A percentile compares a stretch with the other conserved stretches of the same genome.
Conservation (phyloP, 345 rosid genomes). For the Eucalyptus albens region DNA sequence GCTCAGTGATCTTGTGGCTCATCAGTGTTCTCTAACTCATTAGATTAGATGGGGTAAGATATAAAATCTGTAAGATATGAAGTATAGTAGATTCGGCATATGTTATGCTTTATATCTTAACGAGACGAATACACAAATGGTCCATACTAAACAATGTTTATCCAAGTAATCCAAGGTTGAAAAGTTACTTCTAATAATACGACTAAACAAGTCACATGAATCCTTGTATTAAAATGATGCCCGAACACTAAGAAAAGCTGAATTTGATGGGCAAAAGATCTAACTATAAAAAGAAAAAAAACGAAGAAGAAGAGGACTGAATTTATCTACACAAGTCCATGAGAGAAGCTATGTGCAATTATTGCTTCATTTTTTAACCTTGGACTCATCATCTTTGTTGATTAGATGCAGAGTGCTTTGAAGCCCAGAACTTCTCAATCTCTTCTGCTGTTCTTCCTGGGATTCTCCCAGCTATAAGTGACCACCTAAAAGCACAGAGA, state of each 20-base stretch:
- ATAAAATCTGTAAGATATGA: background rate
- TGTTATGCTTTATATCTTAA: background rate
- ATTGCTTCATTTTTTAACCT: background rate
- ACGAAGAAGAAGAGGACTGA: background rate
- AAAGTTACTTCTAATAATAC: background rate
- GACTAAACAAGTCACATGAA: background rate
- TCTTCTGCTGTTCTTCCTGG: constrained; percentile 52
- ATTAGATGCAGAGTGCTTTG: constrained; percentile 8
- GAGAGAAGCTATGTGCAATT: background rate
- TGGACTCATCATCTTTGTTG: background rate
- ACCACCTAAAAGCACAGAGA: constrained; percentile 23
- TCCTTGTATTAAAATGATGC: background rate
- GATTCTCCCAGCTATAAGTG: constrained; percentile 56
- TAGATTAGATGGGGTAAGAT: background rate
- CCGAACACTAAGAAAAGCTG: background rate
- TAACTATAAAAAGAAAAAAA: background rate
- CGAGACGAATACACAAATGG: background rate
- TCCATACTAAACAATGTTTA: background rate
- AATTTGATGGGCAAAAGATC: background rate
- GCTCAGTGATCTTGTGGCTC: background rate
- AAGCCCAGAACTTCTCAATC: constrained; percentile 48
- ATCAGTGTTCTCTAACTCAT: background rate
- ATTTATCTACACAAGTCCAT: background rate
- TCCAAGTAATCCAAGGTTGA: background rate
- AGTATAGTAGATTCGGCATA: background rate